Percentiles rank a stretch among this genome's conserved stretches.
Evolutionary conservation across 192 early-diverging fungal genomes (phyloP).

Genomic region (Backusella circina): DNA sequence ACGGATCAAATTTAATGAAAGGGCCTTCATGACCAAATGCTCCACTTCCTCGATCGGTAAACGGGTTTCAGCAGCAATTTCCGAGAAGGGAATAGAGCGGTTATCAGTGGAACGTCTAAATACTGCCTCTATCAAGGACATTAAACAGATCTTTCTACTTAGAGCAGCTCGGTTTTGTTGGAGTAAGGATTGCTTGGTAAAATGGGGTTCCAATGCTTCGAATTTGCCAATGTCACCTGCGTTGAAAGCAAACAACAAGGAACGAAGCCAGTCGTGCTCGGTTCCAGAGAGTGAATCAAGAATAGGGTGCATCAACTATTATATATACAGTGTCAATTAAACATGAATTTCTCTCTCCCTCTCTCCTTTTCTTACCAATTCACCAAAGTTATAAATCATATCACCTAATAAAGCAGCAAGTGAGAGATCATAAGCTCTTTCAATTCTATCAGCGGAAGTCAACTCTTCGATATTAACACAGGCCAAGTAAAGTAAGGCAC

Average conservation of each 20-base stretch:
- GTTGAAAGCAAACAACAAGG: constrained; percentile 90
- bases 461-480: constrained; percentile 87
- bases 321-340: not conserved
- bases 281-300: constrained; percentile 75
- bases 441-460: constrained; percentile 67
- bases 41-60: constrained; percentile 85
- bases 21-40: constrained; percentile 97
- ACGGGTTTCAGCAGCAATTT: constrained; percentile 80
- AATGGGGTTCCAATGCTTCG: constrained; percentile 71
- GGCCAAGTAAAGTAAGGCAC: constrained; percentile 89
- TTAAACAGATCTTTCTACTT: constrained; percentile 94
- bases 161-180: constrained; percentile 70
- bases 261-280: constrained; percentile 80
- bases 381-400: constrained; percentile 99
- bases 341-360: not conserved
- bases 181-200: constrained; percentile 79
- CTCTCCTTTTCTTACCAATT: constrained; percentile 64
- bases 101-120: constrained; percentile 80
- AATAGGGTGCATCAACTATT: constrained; percentile 84
- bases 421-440: constrained; percentile 88
- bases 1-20: constrained; percentile 87
- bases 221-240: constrained; percentile 91
- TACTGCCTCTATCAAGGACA: constrained; percentile 93
- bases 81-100: constrained; percentile 74
- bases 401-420: constrained; percentile 92